Percentiles rank a stretch among this genome's conserved stretches.
phyloP scores from a whole-genome alignment of 2,329 filamentous ascomycete genomes.

The Trichoderma pleuroti region DNA sequence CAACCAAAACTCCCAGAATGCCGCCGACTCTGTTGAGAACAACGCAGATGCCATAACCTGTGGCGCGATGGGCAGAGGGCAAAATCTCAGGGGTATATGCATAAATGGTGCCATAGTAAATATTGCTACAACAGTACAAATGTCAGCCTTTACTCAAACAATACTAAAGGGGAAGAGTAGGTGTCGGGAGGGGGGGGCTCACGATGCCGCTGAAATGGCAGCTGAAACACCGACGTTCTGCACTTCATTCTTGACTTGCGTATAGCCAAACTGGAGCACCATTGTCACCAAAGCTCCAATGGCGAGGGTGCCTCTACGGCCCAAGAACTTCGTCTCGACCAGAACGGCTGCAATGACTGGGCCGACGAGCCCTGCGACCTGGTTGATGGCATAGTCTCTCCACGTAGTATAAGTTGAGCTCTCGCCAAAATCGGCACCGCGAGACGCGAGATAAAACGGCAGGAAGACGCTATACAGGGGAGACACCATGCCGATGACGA shows the following conservation, averaged over 20 bases:
- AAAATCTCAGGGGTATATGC: conserved; percentile 19
- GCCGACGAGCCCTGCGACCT: conserved; percentile 14
- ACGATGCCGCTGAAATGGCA: conserved; percentile 19
- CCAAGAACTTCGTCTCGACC: conserved; percentile 17
- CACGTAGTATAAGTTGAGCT: conserved; percentile 19
- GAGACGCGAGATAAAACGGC: conserved; percentile 16
- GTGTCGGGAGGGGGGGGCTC: background rate
- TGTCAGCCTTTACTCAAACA: background rate
- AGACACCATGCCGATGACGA: conserved; percentile 20
- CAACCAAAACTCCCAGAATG: conserved; percentile 17
- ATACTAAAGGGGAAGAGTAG: background rate
- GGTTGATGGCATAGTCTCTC: conserved; percentile 21
- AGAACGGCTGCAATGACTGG: conserved; percentile 13
- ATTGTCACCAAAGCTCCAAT: conserved; percentile 13
- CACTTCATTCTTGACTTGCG: conserved; percentile 18
- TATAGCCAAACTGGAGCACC: conserved; percentile 20
- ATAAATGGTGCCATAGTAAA: conserved; percentile 20
- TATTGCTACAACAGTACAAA: background rate
- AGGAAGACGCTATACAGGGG: conserved; percentile 18
- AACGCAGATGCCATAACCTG: conserved; percentile 19
- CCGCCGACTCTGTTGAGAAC: conserved; percentile 19
- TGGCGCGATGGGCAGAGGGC: conserved; percentile 19
- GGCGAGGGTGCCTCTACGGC: conserved; percentile 12
- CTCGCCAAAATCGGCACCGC: conserved; percentile 11
- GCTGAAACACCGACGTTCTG: conserved; percentile 19